Base-by-base conservation (phyloP, 2,329 filamentous ascomycete species). In the Periconia macrospinosa region DNA sequence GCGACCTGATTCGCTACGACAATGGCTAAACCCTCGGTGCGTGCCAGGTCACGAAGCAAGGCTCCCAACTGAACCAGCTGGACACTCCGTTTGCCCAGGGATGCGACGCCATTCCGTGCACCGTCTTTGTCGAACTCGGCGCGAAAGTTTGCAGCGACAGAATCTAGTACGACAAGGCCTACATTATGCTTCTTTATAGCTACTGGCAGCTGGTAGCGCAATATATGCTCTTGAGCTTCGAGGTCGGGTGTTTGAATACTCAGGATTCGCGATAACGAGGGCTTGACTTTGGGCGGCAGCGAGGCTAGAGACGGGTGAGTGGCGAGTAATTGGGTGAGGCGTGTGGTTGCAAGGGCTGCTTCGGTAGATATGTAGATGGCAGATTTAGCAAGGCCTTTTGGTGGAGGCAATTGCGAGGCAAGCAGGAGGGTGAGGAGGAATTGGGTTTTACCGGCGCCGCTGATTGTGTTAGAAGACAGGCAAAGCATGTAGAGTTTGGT, bases 1-100 rank as follows among this genome's bases (percentile, higher is more conserved):
- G 91, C 90, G 30, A 99, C 93, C 74, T 99, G 94, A 70, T 99
- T 99, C 6, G 93, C 90, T 2, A 97, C 89, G 1, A 99, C 92
- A 27, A 99, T 82, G 20, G 92, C 92, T 44, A 97, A 79, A 59
- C 88, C 81, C 66, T 95, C 80, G 41, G 82, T 83, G 37, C 84
- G 83, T 1, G 94, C 94, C 1, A 97, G 77, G 40, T 87, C 83
- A 35, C 92, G 85, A 19, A 99, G 80, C 47, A 91, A 79, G 41
- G 87, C 83, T 35, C 93, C 90, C 2, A 96, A 78, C 30, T 87
- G 86, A 15, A 91, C 82, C 48, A 99, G 84, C 68, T 96, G 90
- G 47, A 84, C 80, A 58, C 88, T 87, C 57, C 94, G 85, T 40
- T 86, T 86, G 23, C 89, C 90, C 79, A 97, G 86, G 37, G 70